Percentiles rank a stretch among this genome's conserved stretches.
Conservation (phyloP, 352 stramenopile species). For the Globisporangium sylvaticum region DNA sequence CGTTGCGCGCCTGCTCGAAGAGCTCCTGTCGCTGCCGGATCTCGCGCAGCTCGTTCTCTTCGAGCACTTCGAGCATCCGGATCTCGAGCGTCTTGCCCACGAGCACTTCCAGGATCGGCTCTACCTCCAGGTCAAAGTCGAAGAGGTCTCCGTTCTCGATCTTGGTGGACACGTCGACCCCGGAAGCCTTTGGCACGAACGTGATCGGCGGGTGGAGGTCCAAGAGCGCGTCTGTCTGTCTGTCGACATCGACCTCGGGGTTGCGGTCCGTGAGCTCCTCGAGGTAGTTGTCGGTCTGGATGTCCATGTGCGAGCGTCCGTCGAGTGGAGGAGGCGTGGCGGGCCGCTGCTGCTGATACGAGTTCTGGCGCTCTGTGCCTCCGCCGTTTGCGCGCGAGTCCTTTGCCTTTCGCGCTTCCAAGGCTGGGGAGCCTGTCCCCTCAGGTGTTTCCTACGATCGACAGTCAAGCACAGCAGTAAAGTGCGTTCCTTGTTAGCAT, state of each 20-base stretch:
- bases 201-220: slow-evolving; percentile 80
- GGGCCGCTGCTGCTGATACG: slow-evolving; percentile 30
- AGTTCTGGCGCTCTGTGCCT: background rate
- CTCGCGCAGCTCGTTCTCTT: slow-evolving; percentile 90
- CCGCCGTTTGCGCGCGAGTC: background rate
- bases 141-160: slow-evolving; percentile 93
- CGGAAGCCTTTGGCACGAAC: slow-evolving; percentile 87
- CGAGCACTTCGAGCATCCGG: slow-evolving; percentile 92
- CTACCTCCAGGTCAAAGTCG: slow-evolving; percentile 94
- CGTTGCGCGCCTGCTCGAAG: slow-evolving; percentile 90
- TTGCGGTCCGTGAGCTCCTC: slow-evolving; percentile 92
- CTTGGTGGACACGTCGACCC: slow-evolving; percentile 87
- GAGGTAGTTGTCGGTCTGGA: slow-evolving; percentile 94
- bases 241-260: slow-evolving; percentile 85
- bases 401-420: slow-evolving; percentile 11
- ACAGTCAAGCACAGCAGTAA: too few species aligned
- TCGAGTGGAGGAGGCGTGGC: slow-evolving; percentile 84
- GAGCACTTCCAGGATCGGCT: slow-evolving; percentile 93
- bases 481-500: too few species aligned
- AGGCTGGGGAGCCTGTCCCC: background rate
- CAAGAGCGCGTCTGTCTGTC: slow-evolving; percentile 90
- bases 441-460: slow-evolving; percentile 32
- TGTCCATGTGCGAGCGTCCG: slow-evolving; percentile 89
- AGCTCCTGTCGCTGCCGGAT: slow-evolving; percentile 89
- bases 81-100: slow-evolving; percentile 94